Evolutionary conservation across 352 stramenopile species (phyloP), one percentile per base, ranked within the genome.

Genomic region (Pythium utonaiense): DNA sequence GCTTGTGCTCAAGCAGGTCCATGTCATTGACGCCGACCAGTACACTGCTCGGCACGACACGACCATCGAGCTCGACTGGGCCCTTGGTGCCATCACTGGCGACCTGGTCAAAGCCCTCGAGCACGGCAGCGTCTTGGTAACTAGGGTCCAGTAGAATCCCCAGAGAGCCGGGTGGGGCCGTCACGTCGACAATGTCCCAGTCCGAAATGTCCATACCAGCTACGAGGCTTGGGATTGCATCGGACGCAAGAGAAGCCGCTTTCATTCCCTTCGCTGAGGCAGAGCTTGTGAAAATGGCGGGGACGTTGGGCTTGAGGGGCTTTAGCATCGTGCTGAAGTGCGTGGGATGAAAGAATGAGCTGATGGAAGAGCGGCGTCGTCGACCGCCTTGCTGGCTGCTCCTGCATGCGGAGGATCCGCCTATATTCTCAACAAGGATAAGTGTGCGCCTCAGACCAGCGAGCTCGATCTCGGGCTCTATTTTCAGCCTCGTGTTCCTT

Each of bases 11-110:
- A 3, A 80, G 45, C 4, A 91, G 73, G 25, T 92, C 66, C 44
- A 70, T 57, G 16, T 83, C 69, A 49, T 94, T 92, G n/a, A 94
- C 68, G 3, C 59, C 67, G 12, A 86, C 61, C 22, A 94, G 66
- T 9, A 91, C 64, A 34, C 70, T 81, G 12, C 82, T 80, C 0
- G 62, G 19, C 0, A 62, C 17, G 2, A 92, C 70, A 2, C 66
- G 66, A 0, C 78, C 75, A 41, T 77, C 74, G 9, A 63, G 17
- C 44, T 92, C 80, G 17, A 92, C 60, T 1, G 69, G 58, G 17
- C 82, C 84, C 25, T 71, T 74, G 14, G n/a, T 22, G 17, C 69
- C 67, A 3, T 64, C 53, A 7, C 57, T 64, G 3, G 65, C 57
- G 6, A 86, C 48, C 0, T 56, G 52, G 7, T 68, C 74, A 53